Evolutionary conservation across 306 rosid species (phyloP).

Genomic region (Vigna mungo): DNA sequence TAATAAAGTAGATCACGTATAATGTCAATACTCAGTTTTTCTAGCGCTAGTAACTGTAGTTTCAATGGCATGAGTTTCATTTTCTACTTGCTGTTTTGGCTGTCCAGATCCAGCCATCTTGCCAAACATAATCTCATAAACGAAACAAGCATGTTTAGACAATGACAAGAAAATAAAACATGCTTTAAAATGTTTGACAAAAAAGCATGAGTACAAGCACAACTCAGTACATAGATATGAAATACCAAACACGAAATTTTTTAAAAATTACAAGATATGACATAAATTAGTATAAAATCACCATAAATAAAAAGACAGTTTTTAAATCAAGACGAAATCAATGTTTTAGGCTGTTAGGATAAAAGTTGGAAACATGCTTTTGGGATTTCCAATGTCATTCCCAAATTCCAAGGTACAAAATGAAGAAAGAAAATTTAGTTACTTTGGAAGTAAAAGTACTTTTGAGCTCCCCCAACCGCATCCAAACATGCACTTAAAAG

Average conservation of each 20-base stretch:
- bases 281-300: too few relatives aligned
- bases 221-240: neutral
- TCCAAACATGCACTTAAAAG: neutral
- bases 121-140: too few relatives aligned
- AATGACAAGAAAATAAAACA: neutral
- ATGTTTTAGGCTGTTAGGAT: too few relatives aligned
- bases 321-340: too few relatives aligned
- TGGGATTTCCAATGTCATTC: too few relatives aligned
- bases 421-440: neutral
- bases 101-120: conserved; percentile 21
- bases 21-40: conserved; percentile 1
- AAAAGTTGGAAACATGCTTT: too few relatives aligned
- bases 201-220: neutral
- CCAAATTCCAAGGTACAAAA: too few relatives aligned
- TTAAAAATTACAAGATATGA: too few relatives aligned
- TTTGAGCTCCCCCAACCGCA: neutral
- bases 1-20: neutral
- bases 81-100: conserved; percentile 17
- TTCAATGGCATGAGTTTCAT: neutral
- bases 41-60: neutral
- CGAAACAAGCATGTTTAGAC: neutral
- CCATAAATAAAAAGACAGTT: too few relatives aligned
- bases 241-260: neutral
- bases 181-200: neutral
- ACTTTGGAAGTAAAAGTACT: neutral